phyloP scores from a whole-genome alignment of 352 stramenopile genomes.

The Globisporangium lucens region DNA sequence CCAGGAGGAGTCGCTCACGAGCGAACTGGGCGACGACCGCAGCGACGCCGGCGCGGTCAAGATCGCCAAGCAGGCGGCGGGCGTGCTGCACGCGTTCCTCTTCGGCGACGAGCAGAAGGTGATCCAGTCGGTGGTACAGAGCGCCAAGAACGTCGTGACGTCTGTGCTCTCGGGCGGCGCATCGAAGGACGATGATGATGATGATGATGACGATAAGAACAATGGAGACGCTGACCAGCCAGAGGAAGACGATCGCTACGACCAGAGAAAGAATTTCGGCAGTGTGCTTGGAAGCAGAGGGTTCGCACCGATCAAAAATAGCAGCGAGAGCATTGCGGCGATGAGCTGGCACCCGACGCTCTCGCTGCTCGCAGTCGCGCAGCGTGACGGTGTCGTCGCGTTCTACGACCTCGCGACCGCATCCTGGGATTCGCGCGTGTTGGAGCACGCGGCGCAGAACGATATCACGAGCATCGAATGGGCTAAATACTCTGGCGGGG shows the following conservation, averaged over 20 bases:
- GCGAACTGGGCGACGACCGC: slow-evolving; percentile 33
- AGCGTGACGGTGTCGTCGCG: slow-evolving; percentile 62
- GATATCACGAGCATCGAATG: slow-evolving; percentile 60
- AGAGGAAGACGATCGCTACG: slow-evolving; percentile 9
- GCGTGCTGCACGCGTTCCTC: slow-evolving; percentile 37
- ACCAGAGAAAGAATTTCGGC: not conserved
- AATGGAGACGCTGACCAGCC: slow-evolving; percentile 25
- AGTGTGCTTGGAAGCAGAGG: not conserved
- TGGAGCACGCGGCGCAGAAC: slow-evolving; percentile 57
- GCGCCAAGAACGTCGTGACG: slow-evolving; percentile 15
- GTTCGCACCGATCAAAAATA: slow-evolving; percentile 8
- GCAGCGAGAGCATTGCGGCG: slow-evolving; percentile 47
- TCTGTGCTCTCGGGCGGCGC: slow-evolving; percentile 24
- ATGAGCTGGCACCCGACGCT: slow-evolving; percentile 59
- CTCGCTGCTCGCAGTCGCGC: slow-evolving; percentile 62
- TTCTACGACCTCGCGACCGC: slow-evolving; percentile 57
- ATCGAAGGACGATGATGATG: slow-evolving; percentile 21
- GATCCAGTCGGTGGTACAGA: slow-evolving; percentile 31
- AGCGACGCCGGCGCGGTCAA: slow-evolving; percentile 36
- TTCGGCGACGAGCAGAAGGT: slow-evolving; percentile 62
- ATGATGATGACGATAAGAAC: slow-evolving; percentile 26
- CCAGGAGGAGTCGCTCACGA: slow-evolving; percentile 55
- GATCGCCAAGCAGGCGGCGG: slow-evolving; percentile 34
- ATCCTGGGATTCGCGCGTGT: slow-evolving; percentile 56
- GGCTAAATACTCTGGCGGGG: slow-evolving; percentile 56